Evolutionary conservation across 495 filamentous ascomycete genomes (phyloP).

Genomic region (Penicillium daleae): DNA sequence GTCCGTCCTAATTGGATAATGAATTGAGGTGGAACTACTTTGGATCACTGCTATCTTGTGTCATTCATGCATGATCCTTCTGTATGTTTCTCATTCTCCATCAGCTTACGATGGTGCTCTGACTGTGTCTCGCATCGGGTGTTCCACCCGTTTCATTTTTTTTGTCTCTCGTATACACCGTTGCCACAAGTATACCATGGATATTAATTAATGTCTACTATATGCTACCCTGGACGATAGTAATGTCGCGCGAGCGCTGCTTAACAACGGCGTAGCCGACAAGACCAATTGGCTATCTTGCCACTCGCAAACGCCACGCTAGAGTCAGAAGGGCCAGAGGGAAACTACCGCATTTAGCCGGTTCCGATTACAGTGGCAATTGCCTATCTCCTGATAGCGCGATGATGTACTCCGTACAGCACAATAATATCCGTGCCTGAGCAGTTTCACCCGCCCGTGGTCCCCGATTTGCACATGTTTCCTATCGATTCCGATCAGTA

Average conservation of each 20-base stretch:
- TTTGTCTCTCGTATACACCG: neutral
- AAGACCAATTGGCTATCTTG: neutral
- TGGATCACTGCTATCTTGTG: neutral
- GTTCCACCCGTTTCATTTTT: neutral
- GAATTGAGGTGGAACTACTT: neutral
- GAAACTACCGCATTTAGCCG: constrained; percentile 1
- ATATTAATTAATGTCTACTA: neutral
- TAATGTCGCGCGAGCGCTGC: neutral
- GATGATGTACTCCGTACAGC: too few species aligned
- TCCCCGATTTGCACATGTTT: neutral
- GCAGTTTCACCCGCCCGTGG: neutral
- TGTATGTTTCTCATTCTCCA: neutral
- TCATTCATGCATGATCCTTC: neutral
- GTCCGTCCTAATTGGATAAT: neutral
- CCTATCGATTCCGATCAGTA: neutral
- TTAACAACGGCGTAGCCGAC: neutral
- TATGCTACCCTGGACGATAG: neutral
- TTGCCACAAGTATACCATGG: constrained; percentile 6
- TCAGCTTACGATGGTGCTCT: constrained; percentile 6
- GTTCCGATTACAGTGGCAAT: neutral
- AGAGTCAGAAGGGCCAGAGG: neutral
- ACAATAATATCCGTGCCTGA: neutral
- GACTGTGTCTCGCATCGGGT: constrained; percentile 7
- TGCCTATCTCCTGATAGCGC: neutral
- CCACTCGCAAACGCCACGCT: neutral